Conservation (phyloP, 306 rosid species). For the Acacia acuminata region DNA sequence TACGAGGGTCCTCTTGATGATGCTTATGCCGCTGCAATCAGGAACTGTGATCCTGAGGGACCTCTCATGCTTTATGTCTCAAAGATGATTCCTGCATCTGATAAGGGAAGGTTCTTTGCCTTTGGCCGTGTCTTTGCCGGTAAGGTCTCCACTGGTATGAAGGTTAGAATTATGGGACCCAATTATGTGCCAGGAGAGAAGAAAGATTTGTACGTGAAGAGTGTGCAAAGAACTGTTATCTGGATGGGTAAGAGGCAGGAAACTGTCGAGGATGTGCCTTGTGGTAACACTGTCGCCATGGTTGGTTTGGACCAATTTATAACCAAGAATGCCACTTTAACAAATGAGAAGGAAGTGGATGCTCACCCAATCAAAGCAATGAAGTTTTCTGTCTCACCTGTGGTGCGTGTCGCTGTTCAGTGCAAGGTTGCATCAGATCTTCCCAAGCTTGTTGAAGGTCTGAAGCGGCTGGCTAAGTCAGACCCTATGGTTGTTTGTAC, state of each 20-base stretch:
- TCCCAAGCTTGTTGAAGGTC: slow-evolving; percentile 96
- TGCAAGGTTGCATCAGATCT: slow-evolving; percentile 97
- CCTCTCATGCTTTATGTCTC: slow-evolving; percentile 97
- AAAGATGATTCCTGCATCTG: slow-evolving; percentile 98
- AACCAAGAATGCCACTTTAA: slow-evolving; percentile 91
- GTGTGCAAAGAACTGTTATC: slow-evolving; percentile 91
- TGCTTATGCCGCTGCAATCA: slow-evolving; percentile 70
- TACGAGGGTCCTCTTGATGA: slow-evolving; percentile 98
- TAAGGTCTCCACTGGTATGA: slow-evolving; percentile 79
- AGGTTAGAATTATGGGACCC: slow-evolving; percentile 98
- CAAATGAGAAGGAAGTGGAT: slow-evolving; percentile 85
- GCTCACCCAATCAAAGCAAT: slow-evolving; percentile 93
- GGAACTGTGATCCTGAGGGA: slow-evolving; percentile 84
- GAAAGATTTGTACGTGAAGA: slow-evolving; percentile 79
- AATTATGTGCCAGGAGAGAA: slow-evolving; percentile 89
- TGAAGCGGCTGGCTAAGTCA: slow-evolving; percentile 89
- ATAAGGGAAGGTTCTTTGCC: slow-evolving; percentile 92
- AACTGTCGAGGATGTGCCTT: slow-evolving; percentile 93
- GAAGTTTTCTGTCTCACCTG: slow-evolving; percentile 94
- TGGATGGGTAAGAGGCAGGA: slow-evolving; percentile 99
- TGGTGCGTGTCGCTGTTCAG: slow-evolving; percentile 92
- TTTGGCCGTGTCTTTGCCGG: slow-evolving; percentile 94
- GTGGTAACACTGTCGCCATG: slow-evolving; percentile 93
- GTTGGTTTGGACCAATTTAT: slow-evolving; percentile 92
- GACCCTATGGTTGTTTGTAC: slow-evolving; percentile 95